Base-by-base conservation (phyloP, 2,329 filamentous ascomycete species). In the Aspergillus niger region DNA sequence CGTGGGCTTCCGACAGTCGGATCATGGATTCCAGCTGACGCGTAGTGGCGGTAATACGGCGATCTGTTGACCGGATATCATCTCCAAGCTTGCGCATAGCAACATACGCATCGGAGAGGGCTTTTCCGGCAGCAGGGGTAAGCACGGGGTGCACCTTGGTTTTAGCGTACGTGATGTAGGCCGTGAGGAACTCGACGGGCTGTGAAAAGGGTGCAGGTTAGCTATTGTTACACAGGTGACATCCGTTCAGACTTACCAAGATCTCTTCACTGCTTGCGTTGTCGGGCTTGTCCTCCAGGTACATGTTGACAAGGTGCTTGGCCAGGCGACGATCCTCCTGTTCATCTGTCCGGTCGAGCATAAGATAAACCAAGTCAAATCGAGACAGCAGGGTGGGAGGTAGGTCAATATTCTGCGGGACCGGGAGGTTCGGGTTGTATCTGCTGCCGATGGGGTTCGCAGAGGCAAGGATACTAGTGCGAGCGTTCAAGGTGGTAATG, bases 21-120 rank as follows among this genome's bases (percentile, higher is more conserved):
- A 99, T 98, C 96, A 99, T 99, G 49, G 90, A 95, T 79, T 99
- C 96, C 5, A 99, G 84, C 78, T 99, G 95, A 73, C 95, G 87
- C 0, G 96, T 99, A 3, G 95, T 99, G 43, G 95, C 95, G 0
- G 95, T 99, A 79, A 99, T 99, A 67, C 95, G 91, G 77, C 96
- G 94, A 77, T 99, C 96, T 3, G 91, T 86, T 2, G 92, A 85
- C 52, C 94, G 91, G 38, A 94, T 89, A 69, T 93, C 90, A 68
- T 92, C 89, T 50, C 95, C 95, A 0, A 99, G 87, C 72, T 93
- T 91, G 66, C 95, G 92, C 92, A 99, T 97, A 62, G 90, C 90
- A 49, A 98, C 91, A 73, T 99, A 99, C 30, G 92, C 86, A 44
- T 91, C 85, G 1, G 96, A 89, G 3, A 99, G 88, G 54, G 93